Percentiles rank a stretch among this genome's conserved stretches.
These are phyloP conservation scores for Hypoxylon fuscum DNA, from an alignment of 495 filamentous ascomycete genomes.

Conservation along the genomic window DNA sequence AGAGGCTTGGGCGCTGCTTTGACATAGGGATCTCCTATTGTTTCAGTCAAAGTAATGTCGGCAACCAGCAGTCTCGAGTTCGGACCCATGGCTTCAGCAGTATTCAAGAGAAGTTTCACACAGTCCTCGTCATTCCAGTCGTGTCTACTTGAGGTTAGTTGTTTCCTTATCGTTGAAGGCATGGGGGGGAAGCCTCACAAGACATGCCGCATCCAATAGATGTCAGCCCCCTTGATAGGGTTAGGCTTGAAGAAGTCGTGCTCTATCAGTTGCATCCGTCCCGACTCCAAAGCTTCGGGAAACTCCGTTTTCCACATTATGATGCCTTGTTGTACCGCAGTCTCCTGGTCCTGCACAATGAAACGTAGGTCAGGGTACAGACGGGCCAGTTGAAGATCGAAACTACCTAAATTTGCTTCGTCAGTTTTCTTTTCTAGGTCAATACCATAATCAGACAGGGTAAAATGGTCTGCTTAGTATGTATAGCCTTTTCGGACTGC, in stretches of 20 bases:
- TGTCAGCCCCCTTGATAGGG: conserved; percentile 49
- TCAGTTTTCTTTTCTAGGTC: conserved; percentile 2
- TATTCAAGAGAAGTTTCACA: conserved; percentile 47
- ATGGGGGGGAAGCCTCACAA: conserved; percentile 29
- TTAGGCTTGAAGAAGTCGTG: conserved; percentile 57
- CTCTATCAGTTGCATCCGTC: conserved; percentile 43
- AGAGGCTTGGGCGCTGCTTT: conserved; percentile 46
- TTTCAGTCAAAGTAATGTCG: conserved; percentile 53
- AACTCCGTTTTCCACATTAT: conserved; percentile 42
- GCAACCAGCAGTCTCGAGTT: conserved; percentile 51
- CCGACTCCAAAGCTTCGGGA: conserved; percentile 43
- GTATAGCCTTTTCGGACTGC: too few relatives aligned
- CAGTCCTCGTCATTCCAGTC: conserved; percentile 57
- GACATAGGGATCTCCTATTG: conserved; percentile 43
- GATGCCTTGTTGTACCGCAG: conserved; percentile 40
- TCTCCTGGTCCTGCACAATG: conserved; percentile 52
- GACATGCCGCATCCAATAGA: conserved; percentile 56
- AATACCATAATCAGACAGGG: neutral
- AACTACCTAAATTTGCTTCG: conserved; percentile 40
- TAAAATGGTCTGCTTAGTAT: neutral
- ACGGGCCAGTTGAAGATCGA: conserved; percentile 44
- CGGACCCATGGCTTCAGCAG: conserved; percentile 42
- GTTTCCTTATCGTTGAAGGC: neutral
- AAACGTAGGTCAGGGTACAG: conserved; percentile 47
- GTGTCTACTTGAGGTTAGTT: conserved; percentile 34